Percentiles rank a stretch among this genome's conserved stretches.
Evolutionary conservation across 169 alveolate genomes (phyloP).

Genomic region (Eimeria necatrix): DNA sequence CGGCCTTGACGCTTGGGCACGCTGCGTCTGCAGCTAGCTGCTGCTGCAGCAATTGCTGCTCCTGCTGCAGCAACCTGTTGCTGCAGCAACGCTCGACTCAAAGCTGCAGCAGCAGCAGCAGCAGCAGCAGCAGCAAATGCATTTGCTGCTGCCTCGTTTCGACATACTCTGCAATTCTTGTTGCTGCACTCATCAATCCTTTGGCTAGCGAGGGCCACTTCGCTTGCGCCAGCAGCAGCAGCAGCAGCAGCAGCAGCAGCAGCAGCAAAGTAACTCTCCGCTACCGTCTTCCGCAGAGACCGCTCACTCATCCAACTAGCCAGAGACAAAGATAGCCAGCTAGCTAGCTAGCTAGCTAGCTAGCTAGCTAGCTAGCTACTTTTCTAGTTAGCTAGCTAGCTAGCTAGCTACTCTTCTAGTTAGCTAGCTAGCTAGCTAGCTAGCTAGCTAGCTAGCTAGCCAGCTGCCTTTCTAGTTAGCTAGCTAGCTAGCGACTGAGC

Average conservation of each 20-base stretch:
- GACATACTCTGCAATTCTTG: slow-evolving; percentile 45
- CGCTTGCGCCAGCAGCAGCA: slow-evolving; percentile 29
- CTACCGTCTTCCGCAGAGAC: neutral
- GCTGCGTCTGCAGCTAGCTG: slow-evolving; percentile 1
- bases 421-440: no score
- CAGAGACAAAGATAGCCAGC: neutral
- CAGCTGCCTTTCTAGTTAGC: no score
- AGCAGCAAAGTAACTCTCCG: no score
- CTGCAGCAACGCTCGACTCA: neutral
- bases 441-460: no score
- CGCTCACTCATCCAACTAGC: no score
- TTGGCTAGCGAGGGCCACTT: neutral
- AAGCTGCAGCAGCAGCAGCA: slow-evolving; percentile 24
- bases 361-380: neutral
- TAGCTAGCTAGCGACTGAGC: no score
- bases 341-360: neutral
- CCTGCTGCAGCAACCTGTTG: neutral
- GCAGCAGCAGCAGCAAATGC: slow-evolving; percentile 56
- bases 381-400: no score
- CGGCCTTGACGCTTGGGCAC: no score
- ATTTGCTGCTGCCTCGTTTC: slow-evolving; percentile 66
- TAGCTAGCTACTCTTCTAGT: no score
- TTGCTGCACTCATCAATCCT: neutral
- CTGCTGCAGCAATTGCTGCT: neutral
- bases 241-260: no score